Evolutionary conservation across 1,284 basidiomycete species (phyloP).

Genomic region (Puccinia coronata): DNA sequence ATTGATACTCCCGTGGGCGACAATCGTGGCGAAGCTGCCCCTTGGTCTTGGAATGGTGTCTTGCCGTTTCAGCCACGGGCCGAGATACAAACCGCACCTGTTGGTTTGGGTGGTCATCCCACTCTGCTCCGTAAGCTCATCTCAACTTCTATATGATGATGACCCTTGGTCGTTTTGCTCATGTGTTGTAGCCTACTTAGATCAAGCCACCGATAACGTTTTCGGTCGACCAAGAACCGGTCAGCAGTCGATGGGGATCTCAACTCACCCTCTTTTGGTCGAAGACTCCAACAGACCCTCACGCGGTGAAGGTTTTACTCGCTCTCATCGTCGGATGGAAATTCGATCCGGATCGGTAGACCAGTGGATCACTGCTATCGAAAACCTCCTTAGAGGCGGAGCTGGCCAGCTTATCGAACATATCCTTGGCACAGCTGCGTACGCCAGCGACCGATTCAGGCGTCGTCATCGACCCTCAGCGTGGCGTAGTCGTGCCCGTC

Average conservation of each 20-base stretch:
- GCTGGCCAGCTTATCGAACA: constrained; percentile 81
- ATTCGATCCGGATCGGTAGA: constrained; percentile 63
- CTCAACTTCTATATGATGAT: not conserved
- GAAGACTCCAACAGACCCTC: constrained; percentile 61
- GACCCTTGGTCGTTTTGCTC: not conserved
- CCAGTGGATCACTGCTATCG: constrained; percentile 75
- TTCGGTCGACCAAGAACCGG: constrained; percentile 29
- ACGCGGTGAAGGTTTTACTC: constrained; percentile 62
- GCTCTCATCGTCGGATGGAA: constrained; percentile 63
- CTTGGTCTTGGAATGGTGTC: constrained; percentile 50
- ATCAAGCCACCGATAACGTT: constrained; percentile 47
- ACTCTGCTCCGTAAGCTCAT: constrained; percentile 41
- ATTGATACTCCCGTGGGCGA: constrained; percentile 22
- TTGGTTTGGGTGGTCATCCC: constrained; percentile 23
- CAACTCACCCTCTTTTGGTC: constrained; percentile 78
- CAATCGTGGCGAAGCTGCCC: constrained; percentile 28
- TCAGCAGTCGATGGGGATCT: constrained; percentile 52
- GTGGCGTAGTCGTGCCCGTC: constrained; percentile 45
- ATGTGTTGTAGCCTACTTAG: not conserved
- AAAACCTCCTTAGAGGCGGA: constrained; percentile 77
- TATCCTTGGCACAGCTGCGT: constrained; percentile 61
- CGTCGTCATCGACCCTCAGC: constrained; percentile 46
- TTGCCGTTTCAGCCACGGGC: constrained; percentile 43
- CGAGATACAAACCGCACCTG: constrained; percentile 36
- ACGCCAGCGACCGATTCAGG: constrained; percentile 47